Evolutionary conservation across 176 grass and related monocot genomes (phyloP).

Genomic region (Aegilops tauschii): DNA sequence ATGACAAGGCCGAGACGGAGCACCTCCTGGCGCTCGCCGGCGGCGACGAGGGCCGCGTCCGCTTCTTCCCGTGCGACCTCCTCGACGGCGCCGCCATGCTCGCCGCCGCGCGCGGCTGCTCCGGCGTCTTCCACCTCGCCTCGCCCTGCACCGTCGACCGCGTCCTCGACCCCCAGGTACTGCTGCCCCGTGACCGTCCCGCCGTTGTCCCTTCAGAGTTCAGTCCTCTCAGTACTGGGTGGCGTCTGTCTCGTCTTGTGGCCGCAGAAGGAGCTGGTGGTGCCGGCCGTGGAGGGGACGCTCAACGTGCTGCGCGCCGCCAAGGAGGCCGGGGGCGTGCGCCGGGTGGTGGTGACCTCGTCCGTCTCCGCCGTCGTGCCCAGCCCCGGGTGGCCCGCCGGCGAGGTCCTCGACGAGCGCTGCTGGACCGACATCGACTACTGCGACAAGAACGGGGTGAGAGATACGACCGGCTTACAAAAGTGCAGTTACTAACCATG

Average conservation of each 20-base stretch:
- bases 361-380: conserved; percentile 67
- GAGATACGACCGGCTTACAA: not conserved
- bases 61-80: conserved; percentile 68
- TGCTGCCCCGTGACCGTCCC: not conserved
- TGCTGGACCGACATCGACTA: conserved; percentile 87
- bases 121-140: conserved; percentile 84
- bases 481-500: not conserved
- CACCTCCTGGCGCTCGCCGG: conserved; percentile 61
- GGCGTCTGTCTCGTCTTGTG: not conserved
- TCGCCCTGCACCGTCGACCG: conserved; percentile 68
- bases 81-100: conserved; percentile 57
- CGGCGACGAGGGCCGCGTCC: conserved; percentile 47
- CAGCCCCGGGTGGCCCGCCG: conserved; percentile 59
- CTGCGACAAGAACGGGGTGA: conserved; percentile 74
- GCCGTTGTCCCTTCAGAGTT: not conserved
- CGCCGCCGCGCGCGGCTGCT: conserved; percentile 46
- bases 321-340: conserved; percentile 47
- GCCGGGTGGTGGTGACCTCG: conserved; percentile 74
- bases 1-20: conserved; percentile 76
- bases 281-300: conserved; percentile 78
- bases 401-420: conserved; percentile 58
- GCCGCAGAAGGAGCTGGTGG: conserved; percentile 60
- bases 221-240: not conserved
- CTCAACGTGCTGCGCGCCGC: conserved; percentile 73
- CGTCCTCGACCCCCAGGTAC: conserved; percentile 78